Base-by-base conservation (phyloP, 2,329 filamentous ascomycete genomes). In the Tolypocladium cylindrosporum region DNA sequence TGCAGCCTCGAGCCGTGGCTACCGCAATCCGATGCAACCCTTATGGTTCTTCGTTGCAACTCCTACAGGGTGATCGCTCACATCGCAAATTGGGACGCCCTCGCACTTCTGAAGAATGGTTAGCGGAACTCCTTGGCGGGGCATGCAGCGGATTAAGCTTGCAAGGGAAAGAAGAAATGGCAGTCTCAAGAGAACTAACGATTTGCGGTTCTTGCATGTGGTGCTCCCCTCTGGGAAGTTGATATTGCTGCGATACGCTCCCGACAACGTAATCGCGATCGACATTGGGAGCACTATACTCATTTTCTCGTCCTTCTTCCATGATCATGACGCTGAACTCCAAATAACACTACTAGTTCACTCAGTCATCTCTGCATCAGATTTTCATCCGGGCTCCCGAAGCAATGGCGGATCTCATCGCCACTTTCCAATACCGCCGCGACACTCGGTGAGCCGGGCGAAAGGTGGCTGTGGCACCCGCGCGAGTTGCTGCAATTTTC, bases 291-390 rank as follows among this genome's bases (percentile, higher is more conserved):
- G 27, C 24, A n/a, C 5, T 9, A 50, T 14, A 14, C 24, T 34
- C 27, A 11, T 50, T 14, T 14, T 50, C 13, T 50, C 45, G 14
- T 75, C 74, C 64, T 75, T 74, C 61, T 74, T 75, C 55, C 67
- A 74, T 21, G 67, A 60, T 8, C 66, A 67, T 3, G 71, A 72
- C 9, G 40, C 58, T 16, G 42, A 62, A 10, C 64, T 75, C 4
- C 69, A 75, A 60, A 71, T 63, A 55, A 63, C 64, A 0, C 64
- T 60, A 1, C 39, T 70, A 73, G 16, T 65, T 75, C 58, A 71
- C 70, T 54, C 66, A 71, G 16, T 67, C 72, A 4, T 56, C 75
- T 2, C 58, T 75, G 16, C 62, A 74, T 58, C 70, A 73, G 8
- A 11, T 69, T 24, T 67, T 72, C 6, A 34, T 54, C 1, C 63